Evolutionary conservation across 371 early-diverging fungal species (phyloP).

Genomic region (Smittium culicis): DNA sequence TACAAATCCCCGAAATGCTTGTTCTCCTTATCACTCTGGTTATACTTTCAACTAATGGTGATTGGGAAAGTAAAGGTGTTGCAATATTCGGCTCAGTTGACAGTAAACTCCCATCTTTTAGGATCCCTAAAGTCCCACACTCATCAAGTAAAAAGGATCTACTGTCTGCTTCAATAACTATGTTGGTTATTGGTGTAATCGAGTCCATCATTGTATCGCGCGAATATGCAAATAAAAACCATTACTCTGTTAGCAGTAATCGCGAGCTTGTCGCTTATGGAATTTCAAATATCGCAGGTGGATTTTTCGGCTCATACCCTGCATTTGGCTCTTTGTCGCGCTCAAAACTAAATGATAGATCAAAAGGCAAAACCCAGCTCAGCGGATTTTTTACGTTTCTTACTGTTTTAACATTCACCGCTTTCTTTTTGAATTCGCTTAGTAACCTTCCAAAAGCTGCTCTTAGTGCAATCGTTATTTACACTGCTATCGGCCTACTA

Average conservation of each 20-base stretch:
- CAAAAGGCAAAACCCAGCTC: conserved; percentile 79
- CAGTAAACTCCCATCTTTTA: conserved; percentile 43
- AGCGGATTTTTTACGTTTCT: conserved; percentile 63
- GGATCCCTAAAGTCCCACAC: conserved; percentile 41
- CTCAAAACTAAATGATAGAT: conserved; percentile 75
- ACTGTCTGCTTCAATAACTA: conserved; percentile 53
- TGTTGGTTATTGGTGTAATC: conserved; percentile 89
- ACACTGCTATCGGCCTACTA: conserved; percentile 69
- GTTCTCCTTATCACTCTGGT: conserved; percentile 58
- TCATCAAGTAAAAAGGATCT: conserved; percentile 48
- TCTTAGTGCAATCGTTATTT: conserved; percentile 68
- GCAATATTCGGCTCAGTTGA: conserved; percentile 58
- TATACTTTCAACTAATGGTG: conserved; percentile 39
- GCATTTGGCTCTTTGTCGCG: conserved; percentile 84
- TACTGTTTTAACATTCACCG: conserved; percentile 58
- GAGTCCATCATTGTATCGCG: conserved; percentile 83
- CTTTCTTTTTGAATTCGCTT: conserved; percentile 64
- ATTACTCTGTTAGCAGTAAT: conserved; percentile 79
- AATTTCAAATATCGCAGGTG: conserved; percentile 61
- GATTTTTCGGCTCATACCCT: conserved; percentile 69
- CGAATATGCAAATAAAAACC: conserved; percentile 70
- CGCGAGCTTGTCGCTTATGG: conserved; percentile 91
- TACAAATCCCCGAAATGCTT: conserved; percentile 76
- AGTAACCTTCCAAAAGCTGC: conserved; percentile 76
- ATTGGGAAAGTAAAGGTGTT: conserved; percentile 49